Evolutionary conservation across 2,329 filamentous ascomycete genomes (phyloP).

Genomic region (Fusarium chuoi): DNA sequence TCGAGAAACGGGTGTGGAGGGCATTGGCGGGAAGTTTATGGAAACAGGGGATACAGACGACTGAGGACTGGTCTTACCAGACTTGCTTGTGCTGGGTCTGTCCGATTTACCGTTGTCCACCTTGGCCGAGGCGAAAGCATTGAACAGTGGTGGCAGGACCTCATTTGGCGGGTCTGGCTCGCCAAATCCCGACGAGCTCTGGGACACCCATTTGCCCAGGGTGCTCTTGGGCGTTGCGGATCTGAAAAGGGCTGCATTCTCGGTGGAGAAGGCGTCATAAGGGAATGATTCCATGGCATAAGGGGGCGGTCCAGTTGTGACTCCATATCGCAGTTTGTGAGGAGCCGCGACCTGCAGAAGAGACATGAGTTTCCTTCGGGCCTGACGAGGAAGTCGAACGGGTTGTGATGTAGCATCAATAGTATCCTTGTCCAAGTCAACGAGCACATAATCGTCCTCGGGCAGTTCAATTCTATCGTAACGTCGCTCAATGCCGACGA

Average conservation of each 20-base stretch:
- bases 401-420: constrained; percentile 87
- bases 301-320: constrained; percentile 86
- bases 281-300: constrained; percentile 95
- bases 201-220: constrained; percentile 85
- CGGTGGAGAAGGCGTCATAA: constrained; percentile 87
- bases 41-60: constrained; percentile 81
- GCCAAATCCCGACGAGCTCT: constrained; percentile 90
- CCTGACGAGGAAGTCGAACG: constrained; percentile 84
- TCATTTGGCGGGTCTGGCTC: constrained; percentile 66
- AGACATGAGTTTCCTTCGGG: constrained; percentile 88
- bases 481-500: constrained; percentile 92
- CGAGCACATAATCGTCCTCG: constrained; percentile 93
- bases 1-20: constrained; percentile 82
- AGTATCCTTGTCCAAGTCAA: constrained; percentile 90
- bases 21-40: constrained; percentile 78
- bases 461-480: constrained; percentile 89
- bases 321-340: constrained; percentile 86
- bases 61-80: constrained; percentile 69
- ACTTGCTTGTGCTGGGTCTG: constrained; percentile 80
- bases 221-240: constrained; percentile 75
- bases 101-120: constrained; percentile 74
- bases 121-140: constrained; percentile 85
- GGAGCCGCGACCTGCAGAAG: constrained; percentile 90
- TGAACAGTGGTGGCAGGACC: constrained; percentile 78
- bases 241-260: constrained; percentile 83